A percentile compares a stretch with the other conserved stretches of the same genome.
phyloP scores from a whole-genome alignment of 257 asterid species.

The Solanum appendiculatum region DNA sequence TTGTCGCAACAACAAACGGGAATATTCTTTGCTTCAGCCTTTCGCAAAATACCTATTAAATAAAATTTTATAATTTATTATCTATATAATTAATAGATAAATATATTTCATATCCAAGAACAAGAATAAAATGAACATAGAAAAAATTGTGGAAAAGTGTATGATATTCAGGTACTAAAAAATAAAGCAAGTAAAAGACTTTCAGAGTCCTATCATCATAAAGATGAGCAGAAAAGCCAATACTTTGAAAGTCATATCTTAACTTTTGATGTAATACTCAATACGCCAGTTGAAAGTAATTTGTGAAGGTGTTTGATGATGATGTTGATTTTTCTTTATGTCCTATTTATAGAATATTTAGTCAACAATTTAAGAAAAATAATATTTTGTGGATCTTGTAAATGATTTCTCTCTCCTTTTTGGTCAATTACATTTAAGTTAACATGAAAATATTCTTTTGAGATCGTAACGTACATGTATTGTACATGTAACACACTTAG shows the following conservation, averaged over 20 bases:
- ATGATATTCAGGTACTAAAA: not conserved
- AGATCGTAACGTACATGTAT: too few species aligned
- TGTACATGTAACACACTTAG: not conserved
- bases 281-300: not conserved
- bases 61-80: too few species aligned
- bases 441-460: not conserved
- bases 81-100: not conserved
- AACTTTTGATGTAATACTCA: not conserved
- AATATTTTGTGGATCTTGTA: not conserved
- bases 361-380: not conserved
- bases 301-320: not conserved
- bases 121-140: not conserved
- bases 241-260: not conserved
- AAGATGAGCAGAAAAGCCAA: not conserved
- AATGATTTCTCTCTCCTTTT: too few species aligned
- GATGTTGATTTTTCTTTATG: not conserved
- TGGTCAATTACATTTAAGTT: not conserved
- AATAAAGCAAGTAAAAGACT: not conserved
- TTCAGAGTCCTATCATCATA: not conserved
- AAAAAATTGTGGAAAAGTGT: not conserved
- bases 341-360: not conserved
- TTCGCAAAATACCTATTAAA: not conserved
- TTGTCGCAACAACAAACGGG: not conserved
- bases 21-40: not conserved
- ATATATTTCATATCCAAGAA: not conserved